Conservation (phyloP, 2,329 filamentous ascomycete genomes). For the Chrysoporthe austroafricana region DNA sequence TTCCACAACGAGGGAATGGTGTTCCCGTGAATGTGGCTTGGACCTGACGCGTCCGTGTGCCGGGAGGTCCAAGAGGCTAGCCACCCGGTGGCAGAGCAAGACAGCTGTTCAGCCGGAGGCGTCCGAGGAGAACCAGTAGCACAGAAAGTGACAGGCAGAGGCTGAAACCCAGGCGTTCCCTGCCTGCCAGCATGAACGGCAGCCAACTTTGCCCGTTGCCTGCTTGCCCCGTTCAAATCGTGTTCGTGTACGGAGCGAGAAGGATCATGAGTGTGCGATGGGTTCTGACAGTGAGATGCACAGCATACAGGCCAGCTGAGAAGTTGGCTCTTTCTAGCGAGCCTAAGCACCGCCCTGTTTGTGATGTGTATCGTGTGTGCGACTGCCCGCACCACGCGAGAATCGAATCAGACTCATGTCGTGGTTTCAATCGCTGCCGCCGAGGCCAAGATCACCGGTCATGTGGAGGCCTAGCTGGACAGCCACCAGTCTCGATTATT, state of each 20-base stretch:
- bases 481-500: constrained; percentile 14
- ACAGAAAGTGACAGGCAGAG: constrained; percentile 6
- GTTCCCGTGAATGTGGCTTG: neutral
- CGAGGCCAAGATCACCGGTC: neutral
- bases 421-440: constrained; percentile 16
- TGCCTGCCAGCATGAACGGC: neutral
- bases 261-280: neutral
- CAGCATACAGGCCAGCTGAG: neutral
- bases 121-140: neutral
- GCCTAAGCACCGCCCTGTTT: neutral
- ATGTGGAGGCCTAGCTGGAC: constrained; percentile 7
- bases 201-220: neutral
- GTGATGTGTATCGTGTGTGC: constrained; percentile 13
- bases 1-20: neutral
- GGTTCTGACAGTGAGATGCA: constrained; percentile 1
- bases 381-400: constrained; percentile 13
- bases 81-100: neutral
- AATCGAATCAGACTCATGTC: constrained; percentile 12
- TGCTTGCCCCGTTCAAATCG: constrained; percentile 14
- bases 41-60: constrained; percentile 1
- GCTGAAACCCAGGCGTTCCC: constrained; percentile 13
- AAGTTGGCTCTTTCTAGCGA: neutral
- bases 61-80: neutral
- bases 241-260: constrained; percentile 5
- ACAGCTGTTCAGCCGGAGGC: constrained; percentile 1